Conservation (phyloP, 2,329 filamentous ascomycete species). For the Pseudopyrenochaeta lycopersici region DNA sequence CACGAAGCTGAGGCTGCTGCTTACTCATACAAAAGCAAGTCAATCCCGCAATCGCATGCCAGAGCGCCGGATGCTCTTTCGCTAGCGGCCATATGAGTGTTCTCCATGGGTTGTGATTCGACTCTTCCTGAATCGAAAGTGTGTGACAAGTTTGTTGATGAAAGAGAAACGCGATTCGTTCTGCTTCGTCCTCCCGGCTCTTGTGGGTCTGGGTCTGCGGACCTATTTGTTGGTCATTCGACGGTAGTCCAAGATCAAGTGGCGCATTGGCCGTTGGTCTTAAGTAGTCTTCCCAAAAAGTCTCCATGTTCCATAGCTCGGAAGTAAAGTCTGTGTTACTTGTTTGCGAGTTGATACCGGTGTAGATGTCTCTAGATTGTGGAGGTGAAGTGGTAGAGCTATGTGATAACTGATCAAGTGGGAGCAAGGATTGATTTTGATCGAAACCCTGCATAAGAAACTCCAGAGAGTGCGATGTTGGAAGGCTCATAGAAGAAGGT, state of each 20-base stretch:
- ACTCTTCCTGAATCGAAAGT: constrained; percentile 72
- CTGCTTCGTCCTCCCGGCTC: constrained; percentile 13
- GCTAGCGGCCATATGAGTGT: constrained; percentile 74
- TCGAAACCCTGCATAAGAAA: constrained; percentile 8
- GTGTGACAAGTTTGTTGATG: constrained; percentile 72
- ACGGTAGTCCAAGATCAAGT: constrained; percentile 2
- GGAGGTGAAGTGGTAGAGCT: constrained; percentile 3
- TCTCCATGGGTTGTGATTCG: constrained; percentile 73
- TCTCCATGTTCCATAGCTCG: constrained; percentile 22
- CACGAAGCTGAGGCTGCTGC: constrained; percentile 62
- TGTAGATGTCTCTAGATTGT: not conserved
- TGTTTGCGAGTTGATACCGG: not conserved
- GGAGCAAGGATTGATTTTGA: constrained; percentile 1
- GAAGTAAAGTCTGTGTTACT: constrained; percentile 11
- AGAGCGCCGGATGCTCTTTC: constrained; percentile 67
- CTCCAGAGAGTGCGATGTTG: constrained; percentile 14
- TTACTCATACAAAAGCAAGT: constrained; percentile 71
- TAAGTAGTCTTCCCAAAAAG: constrained; percentile 23
- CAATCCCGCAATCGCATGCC: constrained; percentile 72
- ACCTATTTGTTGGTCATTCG: not conserved
- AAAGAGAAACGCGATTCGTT: constrained; percentile 54
- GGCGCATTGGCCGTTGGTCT: constrained; percentile 10
- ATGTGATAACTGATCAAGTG: constrained; percentile 2
- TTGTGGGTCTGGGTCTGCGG: constrained; percentile 1
- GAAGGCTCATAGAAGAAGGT: constrained; percentile 7